Conservation (phyloP, 2,329 filamentous ascomycete species). For the Fusarium duplospermum region DNA sequence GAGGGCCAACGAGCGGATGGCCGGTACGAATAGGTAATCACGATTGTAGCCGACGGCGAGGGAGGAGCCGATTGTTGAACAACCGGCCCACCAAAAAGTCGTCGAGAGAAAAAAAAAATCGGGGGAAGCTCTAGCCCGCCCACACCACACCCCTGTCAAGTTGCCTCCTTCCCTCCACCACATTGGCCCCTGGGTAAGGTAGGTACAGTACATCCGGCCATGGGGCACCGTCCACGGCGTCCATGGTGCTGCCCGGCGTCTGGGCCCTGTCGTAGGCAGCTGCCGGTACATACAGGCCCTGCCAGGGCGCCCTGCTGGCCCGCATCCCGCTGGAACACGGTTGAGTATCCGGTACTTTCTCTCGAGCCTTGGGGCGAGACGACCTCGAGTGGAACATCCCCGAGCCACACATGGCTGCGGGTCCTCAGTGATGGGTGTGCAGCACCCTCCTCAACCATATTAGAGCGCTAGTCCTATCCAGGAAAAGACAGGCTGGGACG, state of each 20-base stretch:
- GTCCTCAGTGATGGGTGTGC: constrained; percentile 40
- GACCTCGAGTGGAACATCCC: constrained; percentile 34
- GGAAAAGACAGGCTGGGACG: constrained; percentile 35
- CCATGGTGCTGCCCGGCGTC: neutral
- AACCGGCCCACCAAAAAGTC: constrained; percentile 49
- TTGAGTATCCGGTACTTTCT: constrained; percentile 42
- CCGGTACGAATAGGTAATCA: constrained; percentile 44
- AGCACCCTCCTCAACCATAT: constrained; percentile 59
- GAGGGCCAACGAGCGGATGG: constrained; percentile 35
- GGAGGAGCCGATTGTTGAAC: constrained; percentile 52
- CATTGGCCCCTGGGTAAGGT: constrained; percentile 22
- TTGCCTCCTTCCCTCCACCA: constrained; percentile 33
- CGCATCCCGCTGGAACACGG: constrained; percentile 29
- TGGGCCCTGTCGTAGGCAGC: constrained; percentile 17
- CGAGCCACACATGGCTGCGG: constrained; percentile 44
- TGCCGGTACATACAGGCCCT: constrained; percentile 38
- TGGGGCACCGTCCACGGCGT: constrained; percentile 6
- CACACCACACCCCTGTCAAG: constrained; percentile 27
- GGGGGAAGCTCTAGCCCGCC: constrained; percentile 45
- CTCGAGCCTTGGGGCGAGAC: constrained; percentile 3
- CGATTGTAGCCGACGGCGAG: constrained; percentile 44
- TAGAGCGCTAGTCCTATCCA: constrained; percentile 45
- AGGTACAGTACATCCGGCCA: constrained; percentile 14
- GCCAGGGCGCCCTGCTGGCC: constrained; percentile 18
- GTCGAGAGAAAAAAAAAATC: constrained; percentile 49